Evolutionary conservation across 768 basidiomycete species (phyloP), one percentile per base, ranked within the genome.

Genomic region (Pleurotus ostreatus): DNA sequence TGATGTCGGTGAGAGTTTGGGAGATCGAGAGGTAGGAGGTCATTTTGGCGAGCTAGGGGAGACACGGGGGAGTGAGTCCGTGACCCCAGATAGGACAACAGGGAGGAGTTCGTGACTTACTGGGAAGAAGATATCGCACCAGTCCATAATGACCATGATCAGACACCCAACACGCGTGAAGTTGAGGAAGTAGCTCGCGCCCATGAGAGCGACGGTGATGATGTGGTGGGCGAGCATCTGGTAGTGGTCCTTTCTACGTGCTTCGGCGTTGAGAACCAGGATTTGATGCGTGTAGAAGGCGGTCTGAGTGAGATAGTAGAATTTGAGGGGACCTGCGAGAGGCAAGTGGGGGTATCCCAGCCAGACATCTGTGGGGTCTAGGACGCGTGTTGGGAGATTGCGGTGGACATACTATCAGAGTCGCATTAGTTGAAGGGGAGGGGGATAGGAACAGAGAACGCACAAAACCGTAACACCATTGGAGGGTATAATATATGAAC

Each of bases 141-240:
- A 86, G 67, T 99, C 97, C 93, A 98, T 95, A 37, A 97, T 73
- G 49, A 92, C 80, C 82, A 97, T 88, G 58, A 97, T 85, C 46
- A 94, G 74, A 62, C 88, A 92, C 13, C 97, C 97, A 44, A 95
- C 81, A 45, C 94, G 88, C 7, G 92, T 96, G 67, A 86, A 88
- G 71, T 94, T 88, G 67, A 78, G 83, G 58, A 79, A 78, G 72
- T 97, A 98, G 69, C 91, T 94, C 40, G 76, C 65, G 34, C 77
- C 70, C 72, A 98, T 84, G 59, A 99, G 82, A 48, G 78, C 66
- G 58, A 94, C 80, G 11, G 94, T 96, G 61, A 98, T 88, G 62
- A 96, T 67, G 68, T 99, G 97, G 74, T 99, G 97, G 22, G 86
- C 75, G 82, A 98, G 89, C 96, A 98, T 98, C 71, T 98, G 96